Conservation (phyloP, 495 filamentous ascomycete genomes). For the Tuber microsphaerosporum region DNA sequence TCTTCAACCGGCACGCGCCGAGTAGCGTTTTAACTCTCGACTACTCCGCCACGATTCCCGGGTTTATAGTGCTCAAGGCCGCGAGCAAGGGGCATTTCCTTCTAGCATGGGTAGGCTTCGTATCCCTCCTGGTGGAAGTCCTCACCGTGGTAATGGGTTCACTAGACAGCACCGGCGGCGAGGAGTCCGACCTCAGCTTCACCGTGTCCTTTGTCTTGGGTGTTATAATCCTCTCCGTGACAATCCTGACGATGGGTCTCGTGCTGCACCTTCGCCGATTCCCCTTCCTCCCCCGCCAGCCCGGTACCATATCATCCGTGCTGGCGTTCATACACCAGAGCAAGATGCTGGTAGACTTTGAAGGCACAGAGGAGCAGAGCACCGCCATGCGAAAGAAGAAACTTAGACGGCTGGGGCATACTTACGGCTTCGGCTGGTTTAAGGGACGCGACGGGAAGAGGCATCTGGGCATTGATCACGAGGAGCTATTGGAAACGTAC, state of each 20-base stretch:
- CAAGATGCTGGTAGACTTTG: slow-evolving; percentile 67
- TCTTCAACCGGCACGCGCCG: slow-evolving; percentile 57
- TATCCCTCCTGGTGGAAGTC: slow-evolving; percentile 58
- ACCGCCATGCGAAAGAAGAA: slow-evolving; percentile 52
- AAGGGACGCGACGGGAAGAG: slow-evolving; percentile 56
- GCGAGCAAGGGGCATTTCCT: slow-evolving; percentile 57
- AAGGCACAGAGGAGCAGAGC: slow-evolving; percentile 56
- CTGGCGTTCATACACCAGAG: slow-evolving; percentile 66
- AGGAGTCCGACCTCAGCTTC: slow-evolving; percentile 58
- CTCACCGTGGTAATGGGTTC: slow-evolving; percentile 61
- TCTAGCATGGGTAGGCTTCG: slow-evolving; percentile 56
- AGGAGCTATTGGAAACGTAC: slow-evolving; percentile 56
- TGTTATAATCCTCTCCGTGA: slow-evolving; percentile 53
- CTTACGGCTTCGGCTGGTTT: slow-evolving; percentile 68
- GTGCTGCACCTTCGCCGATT: slow-evolving; percentile 54
- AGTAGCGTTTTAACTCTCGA: slow-evolving; percentile 60
- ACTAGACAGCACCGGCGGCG: slow-evolving; percentile 52
- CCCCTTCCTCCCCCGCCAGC: slow-evolving; percentile 63
- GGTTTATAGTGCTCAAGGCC: slow-evolving; percentile 55
- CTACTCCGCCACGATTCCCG: slow-evolving; percentile 64
- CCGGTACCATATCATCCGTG: slow-evolving; percentile 63
- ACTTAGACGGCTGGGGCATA: slow-evolving; percentile 53
- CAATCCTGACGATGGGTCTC: slow-evolving; percentile 49
- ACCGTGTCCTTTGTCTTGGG: slow-evolving; percentile 54
- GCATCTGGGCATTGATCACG: slow-evolving; percentile 66